phyloP scores from a whole-genome alignment of 2,329 filamentous ascomycete genomes.

The Immersiporthe knoxdaviesiana region DNA sequence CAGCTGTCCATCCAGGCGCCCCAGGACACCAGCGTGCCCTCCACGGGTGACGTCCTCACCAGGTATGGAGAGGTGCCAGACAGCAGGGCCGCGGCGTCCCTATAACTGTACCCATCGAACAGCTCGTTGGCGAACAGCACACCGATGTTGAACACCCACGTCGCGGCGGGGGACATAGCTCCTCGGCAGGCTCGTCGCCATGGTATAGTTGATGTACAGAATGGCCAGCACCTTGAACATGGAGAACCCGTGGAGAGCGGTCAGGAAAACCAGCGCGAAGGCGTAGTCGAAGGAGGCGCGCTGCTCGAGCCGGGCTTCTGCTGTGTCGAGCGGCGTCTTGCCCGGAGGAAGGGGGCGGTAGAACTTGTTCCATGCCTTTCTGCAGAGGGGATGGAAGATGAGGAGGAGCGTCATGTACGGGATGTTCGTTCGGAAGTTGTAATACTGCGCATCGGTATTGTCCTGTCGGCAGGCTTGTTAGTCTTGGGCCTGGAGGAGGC shows the following conservation, averaged over 20 bases:
- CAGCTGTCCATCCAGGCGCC: slow-evolving; percentile 76
- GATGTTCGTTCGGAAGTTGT: slow-evolving; percentile 81
- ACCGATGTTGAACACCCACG: slow-evolving; percentile 88
- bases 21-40: slow-evolving; percentile 55
- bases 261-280: slow-evolving; percentile 80
- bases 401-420: slow-evolving; percentile 78
- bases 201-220: slow-evolving; percentile 77
- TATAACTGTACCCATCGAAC: slow-evolving; percentile 74
- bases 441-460: slow-evolving; percentile 87
- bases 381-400: slow-evolving; percentile 76
- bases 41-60: slow-evolving; percentile 37
- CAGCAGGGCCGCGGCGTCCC: slow-evolving; percentile 60
- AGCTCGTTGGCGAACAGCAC: slow-evolving; percentile 91
- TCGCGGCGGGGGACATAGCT: slow-evolving; percentile 71
- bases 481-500: background rate
- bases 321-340: slow-evolving; percentile 44
- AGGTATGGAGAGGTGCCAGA: slow-evolving; percentile 33
- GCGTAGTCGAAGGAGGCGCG: slow-evolving; percentile 79
- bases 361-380: slow-evolving; percentile 69
- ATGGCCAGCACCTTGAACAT: slow-evolving; percentile 81
- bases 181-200: slow-evolving; percentile 74
- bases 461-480: slow-evolving; percentile 58
- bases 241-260: slow-evolving; percentile 83
- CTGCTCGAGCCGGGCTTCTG: slow-evolving; percentile 64
- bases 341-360: slow-evolving; percentile 41